Evolutionary conservation across 352 stramenopile species (phyloP).

Genomic region (Phytophthora cajani): DNA sequence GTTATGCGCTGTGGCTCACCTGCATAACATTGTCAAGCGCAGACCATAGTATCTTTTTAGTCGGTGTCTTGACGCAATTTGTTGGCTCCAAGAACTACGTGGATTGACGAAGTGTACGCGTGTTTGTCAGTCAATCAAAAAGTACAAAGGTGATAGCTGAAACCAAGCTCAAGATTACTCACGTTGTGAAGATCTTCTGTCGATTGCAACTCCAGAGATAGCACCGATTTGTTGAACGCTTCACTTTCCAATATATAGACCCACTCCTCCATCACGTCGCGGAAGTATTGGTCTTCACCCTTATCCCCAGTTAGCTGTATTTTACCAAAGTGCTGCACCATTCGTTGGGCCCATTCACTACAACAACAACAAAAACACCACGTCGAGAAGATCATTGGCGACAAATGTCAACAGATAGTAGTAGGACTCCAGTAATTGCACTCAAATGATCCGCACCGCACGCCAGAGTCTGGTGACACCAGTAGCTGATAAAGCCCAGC

Average conservation of each 20-base stretch:
- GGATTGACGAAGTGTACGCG: conserved; percentile 1
- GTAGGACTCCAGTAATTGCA: not conserved
- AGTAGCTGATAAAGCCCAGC: conserved; percentile 77
- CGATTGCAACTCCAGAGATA: conserved; percentile 72
- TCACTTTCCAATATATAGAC: conserved; percentile 87
- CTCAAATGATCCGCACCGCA: conserved; percentile 52
- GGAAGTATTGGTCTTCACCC: conserved; percentile 53
- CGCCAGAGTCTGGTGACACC: conserved; percentile 77
- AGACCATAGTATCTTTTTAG: conserved; percentile 78
- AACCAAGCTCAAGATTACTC: conserved; percentile 10
- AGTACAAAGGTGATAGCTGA: not conserved
- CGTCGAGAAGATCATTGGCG: not conserved
- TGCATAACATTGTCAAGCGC: conserved; percentile 86
- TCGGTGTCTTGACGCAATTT: conserved; percentile 86
- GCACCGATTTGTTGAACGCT: conserved; percentile 74
- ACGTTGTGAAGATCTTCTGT: conserved; percentile 78
- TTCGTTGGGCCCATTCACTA: conserved; percentile 69
- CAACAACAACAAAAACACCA: not conserved
- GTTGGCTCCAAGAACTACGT: conserved; percentile 71
- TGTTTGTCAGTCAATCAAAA: not conserved
- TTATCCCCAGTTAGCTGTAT: conserved; percentile 65
- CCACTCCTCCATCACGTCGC: conserved; percentile 86
- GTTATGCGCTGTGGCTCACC: conserved; percentile 34
- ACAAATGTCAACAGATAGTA: not conserved
- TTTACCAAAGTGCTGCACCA: conserved; percentile 62